Evolutionary conservation across 1,139 yeast genomes (phyloP).

Genomic region (Hyphopichia wangnamkhiaoensis): DNA sequence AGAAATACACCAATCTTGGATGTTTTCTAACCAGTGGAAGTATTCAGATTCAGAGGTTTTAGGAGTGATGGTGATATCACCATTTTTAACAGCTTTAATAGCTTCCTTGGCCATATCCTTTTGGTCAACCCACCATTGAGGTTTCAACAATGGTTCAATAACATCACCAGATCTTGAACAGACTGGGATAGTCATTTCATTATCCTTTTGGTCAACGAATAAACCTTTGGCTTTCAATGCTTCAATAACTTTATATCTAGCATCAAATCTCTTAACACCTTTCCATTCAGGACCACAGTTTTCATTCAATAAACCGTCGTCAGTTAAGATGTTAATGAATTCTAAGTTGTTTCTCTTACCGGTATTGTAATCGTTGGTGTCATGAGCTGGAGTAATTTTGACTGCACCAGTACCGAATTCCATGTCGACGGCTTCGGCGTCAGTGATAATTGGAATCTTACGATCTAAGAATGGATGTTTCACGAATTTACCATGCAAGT

Average conservation of each 20-base stretch:
- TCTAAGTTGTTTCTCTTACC: conserved; percentile 94
- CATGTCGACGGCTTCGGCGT: conserved; percentile 95
- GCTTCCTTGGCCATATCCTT: conserved; percentile 88
- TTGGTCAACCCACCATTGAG: conserved; percentile 99
- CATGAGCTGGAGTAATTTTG: conserved; percentile 98
- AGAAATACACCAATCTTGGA: conserved; percentile 99
- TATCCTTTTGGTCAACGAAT: conserved; percentile 81
- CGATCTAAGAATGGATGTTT: conserved; percentile 89
- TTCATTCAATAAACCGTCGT: conserved; percentile 87
- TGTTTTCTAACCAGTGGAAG: conserved; percentile 93
- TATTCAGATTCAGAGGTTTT: conserved; percentile 90
- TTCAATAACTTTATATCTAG: conserved; percentile 83
- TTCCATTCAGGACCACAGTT: conserved; percentile 86
- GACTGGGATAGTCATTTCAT: conserved; percentile 91
- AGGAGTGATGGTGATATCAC: conserved; percentile 81
- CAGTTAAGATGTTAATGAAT: conserved; percentile 86
- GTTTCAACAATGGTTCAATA: conserved; percentile 94
- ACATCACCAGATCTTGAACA: conserved; percentile 97
- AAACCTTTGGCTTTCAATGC: conserved; percentile 74
- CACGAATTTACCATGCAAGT: conserved; percentile 90
- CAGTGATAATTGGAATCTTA: conserved; percentile 83
- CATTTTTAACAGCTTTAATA: conserved; percentile 79
- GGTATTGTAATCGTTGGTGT: conserved; percentile 92
- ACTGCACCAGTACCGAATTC: conserved; percentile 99
- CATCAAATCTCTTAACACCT: conserved; percentile 93